phyloP scores from a whole-genome alignment of 441 rosid genomes.

The Metrosideros polymorpha region DNA sequence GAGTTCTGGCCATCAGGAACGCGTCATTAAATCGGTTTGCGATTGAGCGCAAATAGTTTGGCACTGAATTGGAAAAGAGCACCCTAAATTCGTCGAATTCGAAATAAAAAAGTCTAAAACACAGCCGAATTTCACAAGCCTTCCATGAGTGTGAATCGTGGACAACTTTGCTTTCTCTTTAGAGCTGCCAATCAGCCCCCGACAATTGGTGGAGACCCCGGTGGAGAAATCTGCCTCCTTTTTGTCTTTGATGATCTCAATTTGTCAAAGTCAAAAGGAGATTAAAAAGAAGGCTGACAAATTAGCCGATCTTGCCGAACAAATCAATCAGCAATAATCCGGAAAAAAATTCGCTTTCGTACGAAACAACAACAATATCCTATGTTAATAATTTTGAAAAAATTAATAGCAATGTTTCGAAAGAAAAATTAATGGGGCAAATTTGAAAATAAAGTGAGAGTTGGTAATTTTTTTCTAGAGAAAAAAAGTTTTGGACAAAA shows the following conservation, averaged over 20 bases:
- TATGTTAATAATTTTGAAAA: background rate
- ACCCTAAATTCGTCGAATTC: background rate
- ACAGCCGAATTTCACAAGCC: background rate
- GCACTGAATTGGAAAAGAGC: fast-evolving
- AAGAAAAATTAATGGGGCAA: fast-evolving
- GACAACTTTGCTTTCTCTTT: background rate
- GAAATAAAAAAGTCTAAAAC: background rate
- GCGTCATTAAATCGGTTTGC: fast-evolving
- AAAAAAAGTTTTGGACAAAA: no score
- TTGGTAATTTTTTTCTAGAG: background rate
- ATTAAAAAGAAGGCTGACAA: background rate
- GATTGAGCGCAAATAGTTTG: fast-evolving
- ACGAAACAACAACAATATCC: fast-evolving
- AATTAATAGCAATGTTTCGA: background rate
- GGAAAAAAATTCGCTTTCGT: background rate
- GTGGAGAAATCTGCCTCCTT: background rate
- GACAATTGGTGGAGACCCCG: background rate
- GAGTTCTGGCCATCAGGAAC: background rate
- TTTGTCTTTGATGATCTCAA: background rate
- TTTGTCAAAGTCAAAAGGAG: background rate
- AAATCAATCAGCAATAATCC: background rate
- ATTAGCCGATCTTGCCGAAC: background rate
- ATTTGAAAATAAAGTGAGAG: background rate
- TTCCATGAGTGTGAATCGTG: background rate
- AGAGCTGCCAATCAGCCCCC: background rate